These are phyloP conservation scores for Yarrowia sp. DNA, from an alignment of 805 yeast genomes.

Conservation along the genomic window DNA sequence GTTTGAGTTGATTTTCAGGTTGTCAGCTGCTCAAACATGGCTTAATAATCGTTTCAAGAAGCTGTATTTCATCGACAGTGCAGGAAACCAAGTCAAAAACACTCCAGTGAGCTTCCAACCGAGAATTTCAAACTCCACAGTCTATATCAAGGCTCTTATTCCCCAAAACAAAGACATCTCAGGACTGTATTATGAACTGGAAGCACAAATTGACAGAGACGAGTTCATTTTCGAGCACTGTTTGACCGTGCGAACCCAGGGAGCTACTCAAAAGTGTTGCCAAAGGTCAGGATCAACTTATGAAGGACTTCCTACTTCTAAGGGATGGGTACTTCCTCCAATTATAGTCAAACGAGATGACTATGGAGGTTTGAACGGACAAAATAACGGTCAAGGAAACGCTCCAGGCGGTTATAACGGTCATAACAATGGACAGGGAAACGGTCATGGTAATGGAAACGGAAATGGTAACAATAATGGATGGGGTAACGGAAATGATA, in stretches of 20 bases:
- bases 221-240: background rate
- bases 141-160: background rate
- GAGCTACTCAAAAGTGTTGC: background rate
- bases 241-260: background rate
- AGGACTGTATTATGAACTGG: background rate
- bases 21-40: background rate
- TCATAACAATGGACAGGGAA: background rate
- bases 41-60: background rate
- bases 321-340: background rate
- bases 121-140: background rate
- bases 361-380: background rate
- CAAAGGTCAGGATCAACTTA: background rate
- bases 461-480: background rate
- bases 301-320: background rate
- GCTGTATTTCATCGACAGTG: background rate
- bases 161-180: background rate
- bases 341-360: background rate
- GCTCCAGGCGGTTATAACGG: background rate
- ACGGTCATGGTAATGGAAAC: background rate
- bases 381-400: background rate
- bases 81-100: background rate
- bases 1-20: background rate
- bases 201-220: background rate
- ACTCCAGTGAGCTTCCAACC: background rate
- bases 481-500: too few species aligned